These are phyloP conservation scores for Penicillium oxalicum DNA, from an alignment of 2,329 filamentous ascomycete genomes.

Conservation along the genomic window DNA sequence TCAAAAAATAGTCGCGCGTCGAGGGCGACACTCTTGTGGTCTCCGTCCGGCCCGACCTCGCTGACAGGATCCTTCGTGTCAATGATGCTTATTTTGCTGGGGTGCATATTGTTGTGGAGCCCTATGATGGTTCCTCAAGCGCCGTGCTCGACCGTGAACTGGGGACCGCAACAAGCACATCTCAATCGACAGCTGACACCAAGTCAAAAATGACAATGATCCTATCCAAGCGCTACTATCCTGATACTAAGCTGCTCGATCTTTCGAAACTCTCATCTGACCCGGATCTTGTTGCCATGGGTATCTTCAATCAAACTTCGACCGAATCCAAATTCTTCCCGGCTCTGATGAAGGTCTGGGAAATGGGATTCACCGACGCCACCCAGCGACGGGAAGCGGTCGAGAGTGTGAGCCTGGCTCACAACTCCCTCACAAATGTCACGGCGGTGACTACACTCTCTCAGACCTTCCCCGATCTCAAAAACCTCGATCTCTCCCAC, in stretches of 20 bases:
- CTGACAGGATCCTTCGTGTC: slow-evolving; percentile 59
- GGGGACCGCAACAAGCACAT: slow-evolving; percentile 30
- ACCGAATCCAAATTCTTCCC: slow-evolving; percentile 84
- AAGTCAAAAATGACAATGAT: slow-evolving; percentile 65
- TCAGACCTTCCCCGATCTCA: slow-evolving; percentile 73
- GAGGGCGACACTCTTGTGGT: slow-evolving; percentile 66
- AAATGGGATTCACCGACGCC: slow-evolving; percentile 65
- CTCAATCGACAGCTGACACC: slow-evolving; percentile 52
- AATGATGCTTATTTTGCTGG: slow-evolving; percentile 66
- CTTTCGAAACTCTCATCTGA: slow-evolving; percentile 74
- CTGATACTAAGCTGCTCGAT: slow-evolving; percentile 67
- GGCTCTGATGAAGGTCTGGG: slow-evolving; percentile 80
- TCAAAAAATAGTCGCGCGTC: slow-evolving; percentile 56
- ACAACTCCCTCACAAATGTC: slow-evolving; percentile 72
- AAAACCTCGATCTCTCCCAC: slow-evolving; percentile 81
- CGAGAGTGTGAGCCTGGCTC: slow-evolving; percentile 71
- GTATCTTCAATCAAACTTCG: slow-evolving; percentile 66
- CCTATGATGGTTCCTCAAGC: slow-evolving; percentile 37
- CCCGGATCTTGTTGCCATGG: slow-evolving; percentile 62
- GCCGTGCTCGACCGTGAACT: slow-evolving; percentile 18
- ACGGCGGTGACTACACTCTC: slow-evolving; percentile 67
- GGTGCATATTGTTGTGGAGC: slow-evolving; percentile 50
- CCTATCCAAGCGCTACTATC: slow-evolving; percentile 67
- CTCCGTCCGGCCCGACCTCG: slow-evolving; percentile 59
- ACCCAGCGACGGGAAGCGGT: slow-evolving; percentile 72